Percentiles rank a stretch among this genome's conserved stretches.
These are phyloP conservation scores for Triticum aestivum DNA, from an alignment of 176 grass and related monocot genomes.

Conservation along the genomic window IWGSC_CS_RefSeq_v2.1 NC_057802.1:611132226-611132725, in stretches of 20 bases:
- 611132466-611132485: not conserved
- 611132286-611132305: constrained; percentile 12
- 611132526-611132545: not conserved
- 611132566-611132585: constrained; percentile 25
- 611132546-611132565: constrained; percentile 9
- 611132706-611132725: constrained; percentile 78
- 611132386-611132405: constrained; percentile 53
- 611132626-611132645: constrained; percentile 49
- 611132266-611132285: constrained; percentile 27
- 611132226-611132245: not conserved
- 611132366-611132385: constrained; percentile 74
- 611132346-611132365: constrained; percentile 62
- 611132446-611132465: constrained; percentile 8
- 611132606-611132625: constrained; percentile 12
- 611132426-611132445: constrained; percentile 1
- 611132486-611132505: not conserved
- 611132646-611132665: constrained; percentile 34
- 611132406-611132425: constrained; percentile 22
- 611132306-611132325: constrained; percentile 35
- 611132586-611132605: constrained; percentile 15
- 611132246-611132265: constrained; percentile 26
- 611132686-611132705: constrained; percentile 77
- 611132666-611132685: constrained; percentile 77
- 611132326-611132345: constrained; percentile 77
- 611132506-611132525: not conserved